Evolutionary conservation across 2,329 filamentous ascomycete species (phyloP), one percentile per base, ranked within the genome.

Genomic region (Coniochaeta sp.): DNA sequence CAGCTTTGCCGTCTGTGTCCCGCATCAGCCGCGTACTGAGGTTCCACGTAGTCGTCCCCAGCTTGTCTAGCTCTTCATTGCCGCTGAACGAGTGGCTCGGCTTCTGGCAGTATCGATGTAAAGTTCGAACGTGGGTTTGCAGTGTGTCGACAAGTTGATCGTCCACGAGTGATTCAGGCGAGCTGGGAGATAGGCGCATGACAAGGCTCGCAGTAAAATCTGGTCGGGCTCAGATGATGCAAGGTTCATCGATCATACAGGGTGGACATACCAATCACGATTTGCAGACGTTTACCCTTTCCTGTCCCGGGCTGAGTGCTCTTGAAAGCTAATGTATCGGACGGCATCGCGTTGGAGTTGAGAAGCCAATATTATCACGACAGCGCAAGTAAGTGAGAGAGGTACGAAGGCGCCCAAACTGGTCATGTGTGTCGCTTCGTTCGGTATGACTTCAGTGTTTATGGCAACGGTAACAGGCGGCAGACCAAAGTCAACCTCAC

Each of bases 1-100:
- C 34, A 22, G 67, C 58, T 24, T 66, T 50, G 28, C 67, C 60
- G 44, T 68, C 50, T 55, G 8, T 67, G 58, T 77, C 68, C 8
- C 76, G 72, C 40, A 71, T 74, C 6, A 85, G 67, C 28, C 81
- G 79, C 1, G 85, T 85, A 44, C 85, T 85, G 6, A 81, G 68
- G 64, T 91, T 91, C 89, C 88, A 91, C 8, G 91, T 73, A 26
- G 76, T 74, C 0, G 81, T 80, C 60, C 83, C 89, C 7, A 77
- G 65, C 6, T 65, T 70, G 62, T 89, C 86, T 3, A 90, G 73
- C 6, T 81, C 77, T 26, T 74, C 71, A 47, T 76, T 74, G 1
- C 70, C 69, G 12, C 66, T 63, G 14, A 69, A 47, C 14, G 65
- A 66, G 1, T 74, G 64, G 11, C 67, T 70, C 8, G 63, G 60